phyloP scores from a whole-genome alignment of 108 stramenopile genomes.

The Schizochytrium sp. region DNA sequence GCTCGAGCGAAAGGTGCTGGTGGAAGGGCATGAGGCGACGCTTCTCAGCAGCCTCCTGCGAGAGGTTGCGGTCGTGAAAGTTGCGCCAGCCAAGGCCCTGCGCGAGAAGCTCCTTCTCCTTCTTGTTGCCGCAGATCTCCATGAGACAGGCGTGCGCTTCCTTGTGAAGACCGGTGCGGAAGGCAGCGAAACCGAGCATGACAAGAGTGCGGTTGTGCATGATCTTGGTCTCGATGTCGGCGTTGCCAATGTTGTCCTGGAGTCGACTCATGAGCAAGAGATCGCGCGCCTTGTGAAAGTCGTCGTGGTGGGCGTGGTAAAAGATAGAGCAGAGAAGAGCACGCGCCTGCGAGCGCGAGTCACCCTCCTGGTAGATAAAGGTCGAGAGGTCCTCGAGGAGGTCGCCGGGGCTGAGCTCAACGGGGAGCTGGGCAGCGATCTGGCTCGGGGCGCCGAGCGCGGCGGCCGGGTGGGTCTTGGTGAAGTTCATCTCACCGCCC shows the following conservation, averaged over 20 bases:
- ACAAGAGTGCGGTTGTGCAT: conserved; percentile 96
- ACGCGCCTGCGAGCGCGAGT: conserved; percentile 69
- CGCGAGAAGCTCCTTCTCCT: conserved; percentile 86
- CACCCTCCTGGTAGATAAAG: conserved; percentile 80
- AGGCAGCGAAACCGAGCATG: conserved; percentile 88
- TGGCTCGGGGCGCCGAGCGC: conserved; percentile 53
- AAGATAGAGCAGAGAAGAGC: conserved; percentile 93
- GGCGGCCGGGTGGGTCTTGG: conserved; percentile 61
- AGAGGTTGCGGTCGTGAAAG: conserved; percentile 74
- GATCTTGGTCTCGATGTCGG: conserved; percentile 84
- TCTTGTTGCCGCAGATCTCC: conserved; percentile 71
- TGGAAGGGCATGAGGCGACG: conserved; percentile 90
- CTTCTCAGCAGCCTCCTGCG: conserved; percentile 76
- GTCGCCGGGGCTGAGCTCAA: conserved; percentile 16
- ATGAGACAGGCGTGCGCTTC: conserved; percentile 88
- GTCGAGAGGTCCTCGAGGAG: conserved; percentile 65
- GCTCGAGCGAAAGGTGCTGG: conserved; percentile 88
- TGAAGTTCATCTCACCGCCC: conserved; percentile 21
- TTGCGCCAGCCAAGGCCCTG: conserved; percentile 73
- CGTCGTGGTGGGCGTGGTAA: conserved; percentile 90
- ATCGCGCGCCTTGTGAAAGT: conserved; percentile 88
- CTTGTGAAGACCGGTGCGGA: conserved; percentile 80
- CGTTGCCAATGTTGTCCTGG: conserved; percentile 61
- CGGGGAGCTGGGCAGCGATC: conserved; percentile 21
- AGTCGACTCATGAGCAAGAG: conserved; percentile 92